A percentile compares a stretch with the other conserved stretches of the same genome.
These are phyloP conservation scores for Colletotrichum trifolii DNA, from an alignment of 2,329 filamentous ascomycete species.

Conservation along the genomic window DNA sequence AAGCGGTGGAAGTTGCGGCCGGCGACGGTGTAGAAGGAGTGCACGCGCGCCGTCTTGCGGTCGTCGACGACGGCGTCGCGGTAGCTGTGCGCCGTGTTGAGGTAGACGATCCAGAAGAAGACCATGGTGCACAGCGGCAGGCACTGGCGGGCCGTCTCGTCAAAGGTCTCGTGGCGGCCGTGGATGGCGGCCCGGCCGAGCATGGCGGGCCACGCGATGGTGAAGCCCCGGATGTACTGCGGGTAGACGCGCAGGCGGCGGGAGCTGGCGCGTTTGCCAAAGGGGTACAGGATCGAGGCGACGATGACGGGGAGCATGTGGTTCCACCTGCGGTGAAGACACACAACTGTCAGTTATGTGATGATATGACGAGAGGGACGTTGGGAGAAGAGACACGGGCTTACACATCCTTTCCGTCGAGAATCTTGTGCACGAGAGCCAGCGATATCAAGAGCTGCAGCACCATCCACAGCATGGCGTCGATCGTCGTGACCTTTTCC, in stretches of 20 bases:
- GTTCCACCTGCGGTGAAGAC: conserved; percentile 33
- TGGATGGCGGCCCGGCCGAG: conserved; percentile 39
- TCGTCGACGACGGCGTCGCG: conserved; percentile 40
- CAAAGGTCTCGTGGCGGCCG: conserved; percentile 36
- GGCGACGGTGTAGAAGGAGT: conserved; percentile 38
- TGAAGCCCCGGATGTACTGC: conserved; percentile 41
- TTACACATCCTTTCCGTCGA: conserved; percentile 33
- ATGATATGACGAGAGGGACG: no score
- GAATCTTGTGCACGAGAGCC: conserved; percentile 29
- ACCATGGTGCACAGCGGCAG: conserved; percentile 40
- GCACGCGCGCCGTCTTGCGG: conserved; percentile 38
- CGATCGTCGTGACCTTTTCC: conserved; percentile 39
- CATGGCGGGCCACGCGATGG: conserved; percentile 41
- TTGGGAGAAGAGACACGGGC: not conserved
- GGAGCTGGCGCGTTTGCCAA: conserved; percentile 39
- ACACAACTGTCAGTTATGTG: no score
- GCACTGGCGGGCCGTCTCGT: conserved; percentile 36
- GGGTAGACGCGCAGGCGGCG: conserved; percentile 39
- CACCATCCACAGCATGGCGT: conserved; percentile 39
- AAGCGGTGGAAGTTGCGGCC: conserved; percentile 29
- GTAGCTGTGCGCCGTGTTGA: conserved; percentile 42
- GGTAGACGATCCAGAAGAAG: conserved; percentile 43
- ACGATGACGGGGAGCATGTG: conserved; percentile 38
- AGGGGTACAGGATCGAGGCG: conserved; percentile 39
- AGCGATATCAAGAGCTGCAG: conserved; percentile 29